Evolutionary conservation across 2,329 filamentous ascomycete species (phyloP).

Genomic region (Pestalotiopsis sp.): DNA sequence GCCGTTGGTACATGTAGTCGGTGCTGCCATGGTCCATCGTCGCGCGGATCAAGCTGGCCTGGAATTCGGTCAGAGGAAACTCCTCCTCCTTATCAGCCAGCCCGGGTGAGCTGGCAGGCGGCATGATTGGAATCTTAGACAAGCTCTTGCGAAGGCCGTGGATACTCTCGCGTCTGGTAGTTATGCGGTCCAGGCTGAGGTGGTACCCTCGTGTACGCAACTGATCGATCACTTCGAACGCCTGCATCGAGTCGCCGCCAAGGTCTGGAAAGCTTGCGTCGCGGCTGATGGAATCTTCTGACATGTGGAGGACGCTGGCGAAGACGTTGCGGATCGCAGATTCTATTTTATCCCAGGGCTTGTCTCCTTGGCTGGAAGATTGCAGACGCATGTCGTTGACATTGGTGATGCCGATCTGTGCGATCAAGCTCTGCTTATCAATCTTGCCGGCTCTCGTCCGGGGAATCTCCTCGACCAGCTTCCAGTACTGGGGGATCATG

Average conservation of each 20-base stretch:
- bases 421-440: neutral
- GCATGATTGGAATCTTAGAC: neutral
- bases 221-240: neutral
- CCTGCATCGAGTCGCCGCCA: neutral
- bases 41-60: neutral
- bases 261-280: neutral
- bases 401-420: neutral
- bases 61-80: neutral
- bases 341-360: neutral
- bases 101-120: too few relatives aligned
- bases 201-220: neutral
- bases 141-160: neutral
- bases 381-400: neutral
- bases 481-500: neutral
- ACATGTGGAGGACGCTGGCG: neutral
- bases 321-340: neutral
- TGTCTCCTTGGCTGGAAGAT: neutral
- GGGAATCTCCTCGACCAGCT: neutral
- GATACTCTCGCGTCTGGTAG: neutral
- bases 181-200: neutral
- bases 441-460: neutral
- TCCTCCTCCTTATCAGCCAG: neutral
- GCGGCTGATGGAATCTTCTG: neutral
- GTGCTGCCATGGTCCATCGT: neutral
- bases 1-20: neutral